Evolutionary conservation across 1,284 basidiomycete genomes (phyloP).

Genomic region (Golubevia sp.): DNA sequence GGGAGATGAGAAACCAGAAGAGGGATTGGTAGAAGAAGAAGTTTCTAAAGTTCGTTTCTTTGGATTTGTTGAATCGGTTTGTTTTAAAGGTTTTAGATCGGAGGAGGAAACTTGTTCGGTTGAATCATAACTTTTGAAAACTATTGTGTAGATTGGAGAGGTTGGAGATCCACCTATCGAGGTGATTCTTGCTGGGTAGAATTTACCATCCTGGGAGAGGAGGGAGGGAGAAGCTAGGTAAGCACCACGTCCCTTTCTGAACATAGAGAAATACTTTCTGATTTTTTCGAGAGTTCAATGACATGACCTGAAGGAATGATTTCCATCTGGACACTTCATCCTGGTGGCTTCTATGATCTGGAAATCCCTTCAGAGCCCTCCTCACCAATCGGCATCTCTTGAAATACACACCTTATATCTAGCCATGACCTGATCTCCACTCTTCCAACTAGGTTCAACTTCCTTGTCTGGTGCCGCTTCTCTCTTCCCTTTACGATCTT

Average conservation of each 20-base stretch:
- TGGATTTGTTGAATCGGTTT: not conserved
- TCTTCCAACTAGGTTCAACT: slow-evolving; percentile 60
- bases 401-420: slow-evolving; percentile 68
- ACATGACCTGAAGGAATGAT: no score
- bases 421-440: slow-evolving; percentile 91
- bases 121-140: slow-evolving; percentile 92
- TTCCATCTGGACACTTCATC: no score
- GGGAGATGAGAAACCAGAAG: slow-evolving; percentile 64
- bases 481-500: not conserved
- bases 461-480: not conserved
- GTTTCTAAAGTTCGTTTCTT: slow-evolving; percentile 1
- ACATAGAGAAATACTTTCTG: no score
- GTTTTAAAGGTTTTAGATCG: slow-evolving; percentile 71
- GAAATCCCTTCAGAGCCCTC: no score
- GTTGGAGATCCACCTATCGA: slow-evolving; percentile 77
- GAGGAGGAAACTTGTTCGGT: slow-evolving; percentile 83
- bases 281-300: no score
- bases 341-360: no score
- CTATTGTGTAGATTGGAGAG: slow-evolving; percentile 85
- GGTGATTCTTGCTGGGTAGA: slow-evolving; percentile 89
- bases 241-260: no score
- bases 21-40: slow-evolving; percentile 59
- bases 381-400: no score
- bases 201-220: slow-evolving; percentile 76
- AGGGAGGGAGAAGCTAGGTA: not conserved